Base-by-base conservation (phyloP, 768 basidiomycete genomes). In the Exidia glandulosa region DNA sequence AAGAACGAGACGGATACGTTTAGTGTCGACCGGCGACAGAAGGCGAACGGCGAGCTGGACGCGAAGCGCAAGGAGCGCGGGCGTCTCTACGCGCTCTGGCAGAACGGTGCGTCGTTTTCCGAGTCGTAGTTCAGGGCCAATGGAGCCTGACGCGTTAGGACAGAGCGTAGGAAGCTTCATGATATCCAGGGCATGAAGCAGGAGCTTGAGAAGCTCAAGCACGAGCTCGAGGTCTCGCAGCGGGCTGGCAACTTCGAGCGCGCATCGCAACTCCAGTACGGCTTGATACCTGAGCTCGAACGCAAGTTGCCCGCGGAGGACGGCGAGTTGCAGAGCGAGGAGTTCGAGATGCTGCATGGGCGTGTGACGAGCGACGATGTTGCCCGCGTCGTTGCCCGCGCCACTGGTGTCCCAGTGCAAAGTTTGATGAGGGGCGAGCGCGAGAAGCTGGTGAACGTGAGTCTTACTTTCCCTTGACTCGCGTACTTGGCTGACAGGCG, bases 391-490 rank as follows among this genome's bases (percentile, higher is more conserved):
- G 87, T 94, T 3, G 90, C 90, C 6, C 88, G 86, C 67, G 80
- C 88, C 0, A 96, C 93, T 1, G 93, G 93, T 5, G 94, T 95
- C 30, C 93, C 93, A 0, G 91, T 94, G 1, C 83, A 90, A 71
- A 93, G 87, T 66, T 72, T 95, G 62, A 72, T 95, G 65, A 90
- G 89, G 69, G 92, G 93, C 3, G 93, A 97, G 71, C 76, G 87
- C 63, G 90, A 97, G 69, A 90, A 89, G 67, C 77, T 96, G 27
- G 85, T 94, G 9, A 86, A 93, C 74, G 90, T 91, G 65, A 59
- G 86, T 78, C 1, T 27, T 13, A 37, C 47, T 52, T 65, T 58
- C 7, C 55, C 32, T 34, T 48, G 47, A 33, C 13, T 3, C 7
- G 27, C 37, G 3, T 55, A 6, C 32, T 29, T 19, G 2, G 33